Evolutionary conservation across 2,329 filamentous ascomycete genomes (phyloP), one percentile per base, ranked within the genome.

Genomic region (Mariannaea elegans): DNA sequence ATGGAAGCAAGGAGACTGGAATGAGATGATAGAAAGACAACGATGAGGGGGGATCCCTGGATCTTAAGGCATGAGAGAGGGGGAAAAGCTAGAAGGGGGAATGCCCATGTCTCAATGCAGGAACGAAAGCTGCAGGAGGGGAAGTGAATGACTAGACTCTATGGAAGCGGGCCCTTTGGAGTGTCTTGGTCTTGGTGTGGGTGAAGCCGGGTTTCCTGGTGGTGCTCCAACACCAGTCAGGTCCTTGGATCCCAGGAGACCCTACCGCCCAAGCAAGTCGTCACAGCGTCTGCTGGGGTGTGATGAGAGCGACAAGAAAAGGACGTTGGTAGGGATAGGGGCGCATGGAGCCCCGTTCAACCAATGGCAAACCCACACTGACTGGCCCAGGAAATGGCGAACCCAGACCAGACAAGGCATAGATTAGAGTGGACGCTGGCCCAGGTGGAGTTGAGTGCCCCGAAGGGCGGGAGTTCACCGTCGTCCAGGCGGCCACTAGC

Each of bases 91-190:
- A 46, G 61, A 71, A 69, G 38, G 62, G 65, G 73, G 74, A 72
- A 73, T 75, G 70, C 70, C 53, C 59, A 69, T 77, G 76, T 78
- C 76, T 78, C 69, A 74, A 76, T 66, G 68, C 68, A 74, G 75
- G 76, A 77, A 77, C 74, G 74, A 69, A 66, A 62, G 57, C 56
- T 56, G 61, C 44, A 64, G 64, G 62, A 62, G 66, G 63, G 64
- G 63, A 59, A 61, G 62, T 65, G 41, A 38, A 60, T 51, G 54
- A 64, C 54, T 68, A 58, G 62, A 59, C 61, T 65, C 58, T 34
- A 29, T 59, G 63, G 60, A 64, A 49, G 64, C 61, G 67, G 57
- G 44, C 55, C 63, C 56, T 61, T 18, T 10, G 48, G 57, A 65
- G 56, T 64, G 62, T 63, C 63, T 69, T 63, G 41, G 42, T 13